Evolutionary conservation across 1,284 basidiomycete genomes (phyloP).

Genomic region (Microbotryum silenes-acaulis): DNA sequence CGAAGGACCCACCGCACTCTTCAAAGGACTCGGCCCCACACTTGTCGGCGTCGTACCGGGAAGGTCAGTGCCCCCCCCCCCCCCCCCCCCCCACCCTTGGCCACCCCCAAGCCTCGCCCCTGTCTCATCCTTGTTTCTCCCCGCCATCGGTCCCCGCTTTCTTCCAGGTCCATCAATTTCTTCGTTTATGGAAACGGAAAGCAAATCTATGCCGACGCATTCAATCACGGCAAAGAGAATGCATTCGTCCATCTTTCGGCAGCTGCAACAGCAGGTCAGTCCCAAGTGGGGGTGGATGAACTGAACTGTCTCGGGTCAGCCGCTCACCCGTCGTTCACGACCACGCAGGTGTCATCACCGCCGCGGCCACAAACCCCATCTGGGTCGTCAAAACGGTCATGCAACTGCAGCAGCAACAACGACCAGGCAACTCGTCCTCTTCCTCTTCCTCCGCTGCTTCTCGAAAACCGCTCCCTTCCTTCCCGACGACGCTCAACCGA

Average conservation of each 20-base stretch:
- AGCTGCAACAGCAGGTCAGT: constrained; percentile 63
- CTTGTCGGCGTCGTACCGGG: constrained; percentile 93
- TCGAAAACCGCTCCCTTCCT: constrained; percentile 5
- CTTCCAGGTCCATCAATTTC: constrained; percentile 73
- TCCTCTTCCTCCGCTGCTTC: constrained; percentile 15
- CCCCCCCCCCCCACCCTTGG: not conserved
- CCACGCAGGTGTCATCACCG: constrained; percentile 64
- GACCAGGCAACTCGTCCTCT: constrained; percentile 5
- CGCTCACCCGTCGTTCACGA: not conserved
- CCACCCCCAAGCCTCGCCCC: not conserved
- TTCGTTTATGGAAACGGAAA: constrained; percentile 98
- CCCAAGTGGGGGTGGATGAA: not conserved
- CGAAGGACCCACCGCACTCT: constrained; percentile 82
- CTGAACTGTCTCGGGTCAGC: not conserved
- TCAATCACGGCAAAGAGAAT: constrained; percentile 75
- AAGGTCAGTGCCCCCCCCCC: constrained; percentile 45
- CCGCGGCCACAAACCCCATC: constrained; percentile 90
- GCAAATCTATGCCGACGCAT: constrained; percentile 69
- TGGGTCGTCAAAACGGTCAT: constrained; percentile 98
- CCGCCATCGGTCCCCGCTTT: not conserved
- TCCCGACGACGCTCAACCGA: constrained; percentile 9
- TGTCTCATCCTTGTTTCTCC: not conserved
- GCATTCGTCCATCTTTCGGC: constrained; percentile 75
- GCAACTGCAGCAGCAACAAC: constrained; percentile 48
- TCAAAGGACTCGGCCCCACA: constrained; percentile 90